Evolutionary conservation across 139 green algal genomes (phyloP).

Genomic region (Picochlorum sp.): DNA sequence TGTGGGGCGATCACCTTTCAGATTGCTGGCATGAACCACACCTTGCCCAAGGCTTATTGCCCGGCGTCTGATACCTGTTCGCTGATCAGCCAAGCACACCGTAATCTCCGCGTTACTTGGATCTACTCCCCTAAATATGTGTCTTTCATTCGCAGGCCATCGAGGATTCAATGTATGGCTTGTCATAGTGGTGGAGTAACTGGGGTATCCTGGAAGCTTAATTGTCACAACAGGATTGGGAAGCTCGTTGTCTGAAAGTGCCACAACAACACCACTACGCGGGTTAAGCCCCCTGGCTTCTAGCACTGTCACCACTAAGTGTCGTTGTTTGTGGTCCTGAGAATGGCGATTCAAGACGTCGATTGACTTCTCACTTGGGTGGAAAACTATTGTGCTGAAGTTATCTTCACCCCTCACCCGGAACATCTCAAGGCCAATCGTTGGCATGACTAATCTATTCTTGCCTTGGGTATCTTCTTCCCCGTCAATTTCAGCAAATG

Average conservation of each 20-base stretch:
- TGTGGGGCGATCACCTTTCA: conserved; percentile 40
- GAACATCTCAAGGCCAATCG: conserved; percentile 17
- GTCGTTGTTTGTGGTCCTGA: conserved; percentile 29
- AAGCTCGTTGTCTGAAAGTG: conserved; percentile 41
- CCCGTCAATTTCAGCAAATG: not conserved
- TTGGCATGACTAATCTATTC: conserved; percentile 1
- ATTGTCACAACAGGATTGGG: conserved; percentile 40
- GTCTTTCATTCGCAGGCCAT: conserved; percentile 17
- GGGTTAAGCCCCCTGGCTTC: conserved; percentile 37
- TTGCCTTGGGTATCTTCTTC: not conserved
- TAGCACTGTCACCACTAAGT: conserved; percentile 38
- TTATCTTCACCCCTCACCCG: not conserved
- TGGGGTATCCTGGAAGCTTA: conserved; percentile 3
- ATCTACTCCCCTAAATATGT: conserved; percentile 25
- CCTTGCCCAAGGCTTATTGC: conserved; percentile 23
- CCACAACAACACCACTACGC: conserved; percentile 40
- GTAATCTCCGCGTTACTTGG: conserved; percentile 21
- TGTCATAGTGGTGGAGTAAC: conserved; percentile 5
- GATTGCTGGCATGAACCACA: conserved; percentile 25
- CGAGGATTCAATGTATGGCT: conserved; percentile 34
- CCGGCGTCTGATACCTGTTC: conserved; percentile 2
- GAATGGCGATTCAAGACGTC: conserved; percentile 32
- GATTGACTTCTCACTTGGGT: conserved; percentile 24
- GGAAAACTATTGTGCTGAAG: not conserved
- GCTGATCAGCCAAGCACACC: conserved; percentile 28